phyloP scores from a whole-genome alignment of 2,329 filamentous ascomycete species.

The Aspergillus bombycis region DNA sequence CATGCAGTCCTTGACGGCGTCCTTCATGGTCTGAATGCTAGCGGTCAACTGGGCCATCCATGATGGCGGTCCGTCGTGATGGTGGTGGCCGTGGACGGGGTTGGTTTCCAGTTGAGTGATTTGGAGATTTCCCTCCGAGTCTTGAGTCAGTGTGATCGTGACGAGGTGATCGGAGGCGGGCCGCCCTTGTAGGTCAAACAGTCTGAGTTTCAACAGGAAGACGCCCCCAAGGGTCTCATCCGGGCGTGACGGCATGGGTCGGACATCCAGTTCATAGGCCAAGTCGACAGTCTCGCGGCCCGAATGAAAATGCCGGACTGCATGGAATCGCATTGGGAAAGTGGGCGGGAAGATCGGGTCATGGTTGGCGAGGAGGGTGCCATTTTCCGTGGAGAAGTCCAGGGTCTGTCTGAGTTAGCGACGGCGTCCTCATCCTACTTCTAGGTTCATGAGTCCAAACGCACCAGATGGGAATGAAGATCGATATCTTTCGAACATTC shows the following conservation, averaged over 20 bases:
- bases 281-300: constrained; percentile 20
- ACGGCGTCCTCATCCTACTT: background rate
- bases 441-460: background rate
- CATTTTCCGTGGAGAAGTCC: constrained; percentile 31
- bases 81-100: constrained; percentile 8
- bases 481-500: constrained; percentile 17
- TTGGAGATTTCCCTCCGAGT: constrained; percentile 25
- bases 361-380: constrained; percentile 32
- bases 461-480: constrained; percentile 18
- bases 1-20: constrained; percentile 13
- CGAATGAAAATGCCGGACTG: constrained; percentile 23
- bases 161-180: constrained; percentile 32
- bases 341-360: constrained; percentile 33
- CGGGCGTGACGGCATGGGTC: constrained; percentile 24
- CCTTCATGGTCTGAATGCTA: constrained; percentile 10
- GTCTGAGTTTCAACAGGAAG: constrained; percentile 27
- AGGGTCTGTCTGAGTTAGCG: constrained; percentile 25
- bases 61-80: background rate
- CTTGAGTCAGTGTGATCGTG: constrained; percentile 31
- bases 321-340: constrained; percentile 31
- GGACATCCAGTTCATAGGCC: constrained; percentile 29
- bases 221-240: constrained; percentile 20
- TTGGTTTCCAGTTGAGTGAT: constrained; percentile 33
- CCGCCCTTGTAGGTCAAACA: constrained; percentile 29
- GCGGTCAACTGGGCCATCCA: constrained; percentile 4